Evolutionary conservation across 345 rosid species (phyloP), one percentile per base, ranked within the genome.

Genomic region (Populus davidiana): DNA sequence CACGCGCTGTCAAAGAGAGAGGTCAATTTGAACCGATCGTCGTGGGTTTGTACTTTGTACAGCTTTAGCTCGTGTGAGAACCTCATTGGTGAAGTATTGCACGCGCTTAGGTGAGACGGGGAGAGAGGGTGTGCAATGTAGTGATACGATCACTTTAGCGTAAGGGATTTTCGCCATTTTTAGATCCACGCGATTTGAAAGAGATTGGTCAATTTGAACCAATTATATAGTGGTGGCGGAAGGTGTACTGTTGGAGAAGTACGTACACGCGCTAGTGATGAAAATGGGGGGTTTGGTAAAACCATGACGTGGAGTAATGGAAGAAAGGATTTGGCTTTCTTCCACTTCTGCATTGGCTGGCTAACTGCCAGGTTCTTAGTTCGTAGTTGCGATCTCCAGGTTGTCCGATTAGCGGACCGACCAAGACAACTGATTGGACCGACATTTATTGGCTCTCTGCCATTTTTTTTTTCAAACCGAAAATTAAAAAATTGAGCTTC

Each of bases 381-480:
- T 49, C 72, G 80, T 54, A 62, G 73, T 73, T 74, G 72, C 74
- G 12, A 39, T 71, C 59, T 62, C 69, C 79, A 33, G 64, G 81
- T 77, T 74, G 83, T 77, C 75, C 18, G 25, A n/a, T 54, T 5
- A 41, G 31, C 72, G 25, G 39, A 10, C 29, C 21, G 16, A n/a
- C 11, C 13, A 54, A 64, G 17, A 0, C 25, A 27, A 3, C 14
- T 78, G 33, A 72, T 54, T 72, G 81, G 76, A 11, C 63, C 27
- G 63, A 10, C 63, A 2, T 18, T 18, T 50, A 17, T 18, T 50
- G 3, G 63, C n/a, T n/a, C 25, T 1, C 11, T 12, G 29, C n/a
- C 29, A 56, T n/a, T 56, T 56, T n/a, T 2, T 8, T 9, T 10
- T 1, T 33, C 36, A 4, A 33, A 4, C 36, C 36, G 36, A 33